These are phyloP conservation scores for Calocera cornea DNA, from an alignment of 768 basidiomycete genomes.

Conservation along the genomic window DNA sequence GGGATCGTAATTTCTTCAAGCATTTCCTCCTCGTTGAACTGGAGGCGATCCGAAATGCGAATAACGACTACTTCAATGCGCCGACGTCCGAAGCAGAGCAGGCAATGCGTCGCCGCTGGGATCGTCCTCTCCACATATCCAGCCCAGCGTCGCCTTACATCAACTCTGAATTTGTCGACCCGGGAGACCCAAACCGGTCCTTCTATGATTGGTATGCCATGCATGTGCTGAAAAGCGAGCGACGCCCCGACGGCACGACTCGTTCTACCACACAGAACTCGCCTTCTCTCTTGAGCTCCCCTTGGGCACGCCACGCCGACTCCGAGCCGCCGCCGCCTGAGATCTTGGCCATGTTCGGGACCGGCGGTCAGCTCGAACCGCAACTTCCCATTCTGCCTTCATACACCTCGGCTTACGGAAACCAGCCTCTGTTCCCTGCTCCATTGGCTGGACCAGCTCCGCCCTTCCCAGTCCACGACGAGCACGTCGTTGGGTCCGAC, in stretches of 20 bases:
- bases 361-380: neutral
- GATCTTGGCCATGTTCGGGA: neutral
- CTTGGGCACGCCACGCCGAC: neutral
- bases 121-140: neutral
- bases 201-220: neutral
- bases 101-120: conserved; percentile 1
- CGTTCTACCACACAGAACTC: neutral
- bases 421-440: neutral
- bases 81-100: neutral
- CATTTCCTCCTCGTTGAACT: neutral
- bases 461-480: neutral
- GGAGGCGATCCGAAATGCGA: neutral
- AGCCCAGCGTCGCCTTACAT: neutral
- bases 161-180: neutral
- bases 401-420: neutral
- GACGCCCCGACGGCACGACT: neutral
- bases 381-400: neutral
- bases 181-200: neutral
- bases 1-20: neutral
- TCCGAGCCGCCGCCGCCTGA: neutral
- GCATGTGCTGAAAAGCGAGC: neutral
- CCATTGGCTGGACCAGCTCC: neutral
- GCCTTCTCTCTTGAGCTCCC: neutral
- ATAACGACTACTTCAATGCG: neutral
- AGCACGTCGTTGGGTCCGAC: neutral